Base-by-base conservation (phyloP, 2,329 filamentous ascomycete species). In the Arthrinium puccinioides region DNA sequence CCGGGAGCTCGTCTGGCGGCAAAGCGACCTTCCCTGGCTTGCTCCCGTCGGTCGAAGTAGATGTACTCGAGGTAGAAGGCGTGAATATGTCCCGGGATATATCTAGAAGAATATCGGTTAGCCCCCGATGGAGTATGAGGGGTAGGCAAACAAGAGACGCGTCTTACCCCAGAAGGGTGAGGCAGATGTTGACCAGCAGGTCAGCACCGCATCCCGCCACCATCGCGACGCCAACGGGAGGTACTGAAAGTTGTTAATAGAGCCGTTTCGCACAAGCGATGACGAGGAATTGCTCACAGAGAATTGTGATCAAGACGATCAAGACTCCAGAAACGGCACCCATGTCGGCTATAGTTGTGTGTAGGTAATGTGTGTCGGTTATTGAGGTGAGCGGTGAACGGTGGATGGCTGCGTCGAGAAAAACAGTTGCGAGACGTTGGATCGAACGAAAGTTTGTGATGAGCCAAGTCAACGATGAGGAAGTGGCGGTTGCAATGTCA, bases 1-100 rank as follows among this genome's bases (percentile, higher is more conserved):
- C 82, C 82, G 0, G 84, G 78, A 2, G 82, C 82, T 3, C 68
- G 70, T 8, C 61, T 53, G 4, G 67, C 63, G 15, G 70, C 63
- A 41, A 70, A 69, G 9, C 69, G 65, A 5, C 83, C 83, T 23
- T 73, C 64, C 31, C 69, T 62, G 3, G 72, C 70, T 55, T 80
- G 74, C 48, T 86, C 79, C 37, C 71, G 73, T 26, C 82, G 82
- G 51, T 86, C 76, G 59, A 82, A 90, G 65, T 89, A 94, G 44
- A 94, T 69, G 57, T 88, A 94, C 61, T 88, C 79, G 43, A 87
- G 48, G 57, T 89, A 92, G 59, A 89, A 88, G 29, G 84, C 84
- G 56, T 88, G 81, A 28, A 90, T 74, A 48, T 87, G 81, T 7
- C 85, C 87, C 0, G 86, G 86, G 35, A 92, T 61, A 57, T 82